Evolutionary conservation across 2,329 filamentous ascomycete genomes (phyloP).

Genomic region (Fusarium zealandicum): DNA sequence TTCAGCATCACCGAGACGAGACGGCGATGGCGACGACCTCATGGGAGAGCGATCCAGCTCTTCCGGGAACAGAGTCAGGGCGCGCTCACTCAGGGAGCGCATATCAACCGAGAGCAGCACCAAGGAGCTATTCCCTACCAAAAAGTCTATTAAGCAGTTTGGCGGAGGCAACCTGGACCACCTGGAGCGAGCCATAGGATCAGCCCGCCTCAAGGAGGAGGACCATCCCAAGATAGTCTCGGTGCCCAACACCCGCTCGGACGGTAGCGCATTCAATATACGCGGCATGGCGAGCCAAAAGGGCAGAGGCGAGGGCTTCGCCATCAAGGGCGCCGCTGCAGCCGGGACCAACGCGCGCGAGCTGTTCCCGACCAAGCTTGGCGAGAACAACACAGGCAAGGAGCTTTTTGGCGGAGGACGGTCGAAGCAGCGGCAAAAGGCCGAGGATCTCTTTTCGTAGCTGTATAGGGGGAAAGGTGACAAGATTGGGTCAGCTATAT

Average conservation of each 20-base stretch:
- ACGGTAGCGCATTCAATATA: conserved; percentile 61
- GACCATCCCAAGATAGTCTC: conserved; percentile 66
- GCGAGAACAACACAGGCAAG: conserved; percentile 66
- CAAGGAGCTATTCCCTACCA: conserved; percentile 53
- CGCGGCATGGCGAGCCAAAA: conserved; percentile 62
- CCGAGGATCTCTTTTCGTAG: conserved; percentile 75
- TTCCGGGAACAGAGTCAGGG: conserved; percentile 45
- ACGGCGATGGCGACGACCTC: conserved; percentile 51
- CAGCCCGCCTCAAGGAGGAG: conserved; percentile 47
- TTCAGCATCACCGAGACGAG: conserved; percentile 60
- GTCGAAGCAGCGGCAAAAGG: conserved; percentile 67
- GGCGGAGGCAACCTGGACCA: conserved; percentile 47
- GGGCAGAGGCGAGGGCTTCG: conserved; percentile 58
- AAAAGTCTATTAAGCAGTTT: conserved; percentile 35
- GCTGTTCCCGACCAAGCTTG: conserved; percentile 71
- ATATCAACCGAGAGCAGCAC: conserved; percentile 42
- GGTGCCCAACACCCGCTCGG: conserved; percentile 52
- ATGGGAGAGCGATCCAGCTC: conserved; percentile 46
- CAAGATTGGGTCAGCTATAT: conserved; percentile 4
- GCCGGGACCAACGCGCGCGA: conserved; percentile 61
- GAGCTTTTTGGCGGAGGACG: conserved; percentile 67
- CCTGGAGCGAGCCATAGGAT: conserved; percentile 50
- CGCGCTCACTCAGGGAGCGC: conserved; percentile 46
- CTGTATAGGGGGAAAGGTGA: not conserved
- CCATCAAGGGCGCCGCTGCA: conserved; percentile 69